Base-by-base conservation (phyloP, 805 yeast species). In the Schizosaccharomyces lindneri region DNA sequence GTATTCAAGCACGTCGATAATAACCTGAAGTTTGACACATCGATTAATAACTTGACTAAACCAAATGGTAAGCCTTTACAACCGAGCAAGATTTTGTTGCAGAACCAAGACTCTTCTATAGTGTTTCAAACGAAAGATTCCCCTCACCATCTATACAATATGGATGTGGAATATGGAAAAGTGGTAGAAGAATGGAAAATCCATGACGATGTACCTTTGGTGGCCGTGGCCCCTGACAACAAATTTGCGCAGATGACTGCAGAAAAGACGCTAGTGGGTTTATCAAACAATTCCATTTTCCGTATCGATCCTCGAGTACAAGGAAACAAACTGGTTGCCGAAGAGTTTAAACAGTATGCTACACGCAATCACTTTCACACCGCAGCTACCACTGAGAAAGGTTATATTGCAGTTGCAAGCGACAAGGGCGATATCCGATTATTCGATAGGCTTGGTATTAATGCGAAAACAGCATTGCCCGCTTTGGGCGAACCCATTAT, bases 181-280 rank as follows among this genome's bases (percentile, higher is more conserved):
- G 77, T 88, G 61, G 84, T 88, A n/a, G 95, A 88, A 69, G 93
- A 86, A 68, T 88, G 95, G 93, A 73, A 77, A 43, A 75, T 84
- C 24, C 67, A 69, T 27, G 75, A 74, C 31, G 77, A 78, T 61
- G 72, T 72, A 31, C 64, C 76, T 6, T 75, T 81, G 21, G 74
- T 82, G 36, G 78, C 78, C 19, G 82, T 81, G 69, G 84, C 83
- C 1, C 89, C 95, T 4, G 75, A 80, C n/a, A 71, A 77, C 61
- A 87, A 87, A 70, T 84, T 82, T 66, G 79, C 86, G 48, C 94
- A 84, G 68, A 72, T 83, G 68, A 80, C 88, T 0, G 77, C 74
- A 4, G 95, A 88, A 66, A 83, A 80, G 64, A 84, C 88, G 0
- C 78, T 88, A 63, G 70, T 83, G 55, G 95, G 95, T 64, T 72